Base-by-base conservation (phyloP, 2,329 filamentous ascomycete species). In the Grosmannia huntii region DNA sequence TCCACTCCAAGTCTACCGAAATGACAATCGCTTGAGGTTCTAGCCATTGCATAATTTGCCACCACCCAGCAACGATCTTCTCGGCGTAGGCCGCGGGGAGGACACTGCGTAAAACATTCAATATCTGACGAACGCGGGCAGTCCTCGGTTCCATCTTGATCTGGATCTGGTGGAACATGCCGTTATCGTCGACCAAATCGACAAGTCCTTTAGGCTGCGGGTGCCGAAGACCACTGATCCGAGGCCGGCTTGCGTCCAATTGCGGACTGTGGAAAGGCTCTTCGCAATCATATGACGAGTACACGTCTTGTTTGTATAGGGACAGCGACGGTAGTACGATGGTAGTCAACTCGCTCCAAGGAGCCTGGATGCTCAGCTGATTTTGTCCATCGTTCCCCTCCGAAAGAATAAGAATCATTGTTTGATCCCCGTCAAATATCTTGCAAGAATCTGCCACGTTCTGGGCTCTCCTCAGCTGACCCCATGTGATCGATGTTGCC, bases 401-500 rank as follows among this genome's bases (percentile, higher is more conserved):
- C 3, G 84, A 86, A 16, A 92, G 72, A 28, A 88, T 82, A 3
- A 90, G 72, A 56, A 91, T 85, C 62, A 84, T 83, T 36, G 84
- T 82, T 57, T 86, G 75, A 28, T 78, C 75, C 1, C 84, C 84
- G 67, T 91, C 87, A 5, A 77, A 75, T 50, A 91, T 69, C 64
- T 83, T 87, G 69, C 85, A 89, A 7, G 85, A 87, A 70, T 90
- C 87, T 28, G 84, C 78, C 19, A 91, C 82, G 61, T 83, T 84
- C 58, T 86, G 78, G 10, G 82, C 83, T 65, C 83, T 80, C 56
- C 80, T 76, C 36, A 79, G 71, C 55, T 81, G 75, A 1, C 78
- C 74, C 38, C 72, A 74, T 0, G 69, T 70, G 33, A 84, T 71
- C 3, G 57, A 56, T 63, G 67, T 61, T 58, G 67, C 51, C 31